These are phyloP conservation scores for Tranzscheliella williamsii DNA, from an alignment of 1,284 basidiomycete species.

Conservation along the genomic window DNA sequence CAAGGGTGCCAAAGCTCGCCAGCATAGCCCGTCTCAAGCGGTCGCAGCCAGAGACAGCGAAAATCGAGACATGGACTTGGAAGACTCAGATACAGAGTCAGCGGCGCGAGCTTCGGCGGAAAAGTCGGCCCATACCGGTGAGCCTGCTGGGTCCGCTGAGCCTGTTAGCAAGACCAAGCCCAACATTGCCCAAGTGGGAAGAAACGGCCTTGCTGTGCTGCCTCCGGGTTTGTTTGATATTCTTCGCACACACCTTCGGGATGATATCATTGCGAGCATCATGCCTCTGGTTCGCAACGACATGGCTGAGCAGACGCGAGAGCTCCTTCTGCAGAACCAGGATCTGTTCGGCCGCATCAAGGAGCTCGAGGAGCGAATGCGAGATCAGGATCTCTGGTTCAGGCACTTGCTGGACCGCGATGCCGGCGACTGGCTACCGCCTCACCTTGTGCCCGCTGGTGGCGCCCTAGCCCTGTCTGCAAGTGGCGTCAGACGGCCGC, in stretches of 20 bases:
- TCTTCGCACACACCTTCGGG: conserved; percentile 30
- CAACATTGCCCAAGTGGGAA: conserved; percentile 34
- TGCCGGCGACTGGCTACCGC: conserved; percentile 8
- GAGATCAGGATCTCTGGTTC: conserved; percentile 36
- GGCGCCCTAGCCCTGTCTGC: no score
- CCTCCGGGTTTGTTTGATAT: conserved; percentile 39
- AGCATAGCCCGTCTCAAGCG: background rate
- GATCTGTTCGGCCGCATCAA: conserved; percentile 30
- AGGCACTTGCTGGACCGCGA: conserved; percentile 29
- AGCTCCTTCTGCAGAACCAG: conserved; percentile 38
- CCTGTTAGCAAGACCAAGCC: conserved; percentile 2
- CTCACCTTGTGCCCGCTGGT: background rate
- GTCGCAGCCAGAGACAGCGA: background rate
- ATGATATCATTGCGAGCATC: conserved; percentile 35
- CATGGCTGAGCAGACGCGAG: conserved; percentile 35
- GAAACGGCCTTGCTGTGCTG: conserved; percentile 38
- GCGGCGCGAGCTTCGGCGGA: background rate
- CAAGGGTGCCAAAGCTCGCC: background rate
- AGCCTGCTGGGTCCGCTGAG: no score
- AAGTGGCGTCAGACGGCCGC: no score
- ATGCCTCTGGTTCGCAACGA: conserved; percentile 38
- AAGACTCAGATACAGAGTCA: background rate
- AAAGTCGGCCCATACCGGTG: background rate
- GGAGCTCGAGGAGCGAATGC: conserved; percentile 36
- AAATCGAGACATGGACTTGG: background rate